Conservation (phyloP, 305 asterid genomes). For the Salvia sclarea region DNA sequence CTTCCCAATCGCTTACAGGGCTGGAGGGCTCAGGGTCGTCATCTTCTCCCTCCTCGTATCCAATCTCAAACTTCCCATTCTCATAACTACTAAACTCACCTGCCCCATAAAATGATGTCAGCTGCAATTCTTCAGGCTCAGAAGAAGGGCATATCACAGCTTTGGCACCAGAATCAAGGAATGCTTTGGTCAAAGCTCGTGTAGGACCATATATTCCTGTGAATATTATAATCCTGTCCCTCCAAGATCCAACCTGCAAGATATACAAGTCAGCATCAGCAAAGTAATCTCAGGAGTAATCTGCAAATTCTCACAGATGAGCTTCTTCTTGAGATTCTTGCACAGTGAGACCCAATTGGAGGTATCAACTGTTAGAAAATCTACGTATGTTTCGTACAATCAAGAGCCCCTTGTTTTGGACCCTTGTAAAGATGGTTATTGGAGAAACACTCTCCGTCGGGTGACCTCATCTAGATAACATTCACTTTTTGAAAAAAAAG, state of each 20-base stretch:
- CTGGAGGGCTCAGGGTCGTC: constrained; percentile 69
- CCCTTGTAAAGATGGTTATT: neutral
- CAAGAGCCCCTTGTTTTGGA: neutral
- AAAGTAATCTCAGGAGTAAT: neutral
- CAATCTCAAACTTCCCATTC: constrained; percentile 91
- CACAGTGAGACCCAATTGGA: neutral
- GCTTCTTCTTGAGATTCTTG: neutral
- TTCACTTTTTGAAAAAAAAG: neutral
- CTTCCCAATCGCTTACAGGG: constrained; percentile 95
- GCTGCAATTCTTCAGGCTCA: constrained; percentile 82
- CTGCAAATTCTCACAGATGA: no score
- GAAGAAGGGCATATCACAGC: constrained; percentile 94
- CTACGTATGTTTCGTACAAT: neutral
- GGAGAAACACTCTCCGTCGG: neutral
- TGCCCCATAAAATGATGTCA: constrained; percentile 73
- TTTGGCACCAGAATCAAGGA: constrained; percentile 94
- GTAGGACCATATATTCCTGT: constrained; percentile 91
- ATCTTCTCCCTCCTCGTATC: constrained; percentile 84
- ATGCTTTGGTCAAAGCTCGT: constrained; percentile 75
- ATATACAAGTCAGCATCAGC: constrained; percentile 14
- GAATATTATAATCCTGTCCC: constrained; percentile 90
- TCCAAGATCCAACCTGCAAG: constrained; percentile 90
- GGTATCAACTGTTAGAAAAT: neutral
- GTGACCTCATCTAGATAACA: neutral
- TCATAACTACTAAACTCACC: constrained; percentile 72